Conservation (phyloP, 2,329 filamentous ascomycete genomes). For the Pestalotiopsis sp. region DNA sequence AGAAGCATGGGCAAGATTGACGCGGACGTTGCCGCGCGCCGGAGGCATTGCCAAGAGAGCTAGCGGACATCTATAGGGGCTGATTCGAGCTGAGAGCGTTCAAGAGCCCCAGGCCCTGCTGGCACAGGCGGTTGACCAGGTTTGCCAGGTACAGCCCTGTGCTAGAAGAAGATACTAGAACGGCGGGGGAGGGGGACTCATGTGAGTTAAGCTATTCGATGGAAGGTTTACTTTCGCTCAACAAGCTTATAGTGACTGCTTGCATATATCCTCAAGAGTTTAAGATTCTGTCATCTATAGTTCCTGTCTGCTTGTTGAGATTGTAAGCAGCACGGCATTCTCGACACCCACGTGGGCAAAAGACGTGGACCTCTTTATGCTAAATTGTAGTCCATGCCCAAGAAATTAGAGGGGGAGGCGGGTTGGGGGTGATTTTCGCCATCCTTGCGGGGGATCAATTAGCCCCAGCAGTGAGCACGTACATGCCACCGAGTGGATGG, state of each 20-base stretch:
- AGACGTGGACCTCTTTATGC: constrained; percentile 6
- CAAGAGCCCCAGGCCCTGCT: neutral
- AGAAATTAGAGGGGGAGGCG: constrained; percentile 11
- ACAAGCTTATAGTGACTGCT: neutral
- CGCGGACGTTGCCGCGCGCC: constrained; percentile 6
- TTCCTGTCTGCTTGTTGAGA: neutral
- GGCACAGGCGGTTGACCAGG: neutral
- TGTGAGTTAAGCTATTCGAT: neutral
- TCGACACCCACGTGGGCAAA: neutral
- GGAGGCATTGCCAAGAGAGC: neutral
- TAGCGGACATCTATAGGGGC: neutral
- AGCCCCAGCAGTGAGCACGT: neutral
- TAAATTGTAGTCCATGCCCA: constrained; percentile 8
- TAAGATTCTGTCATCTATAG: neutral
- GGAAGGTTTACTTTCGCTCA: neutral
- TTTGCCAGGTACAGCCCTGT: neutral
- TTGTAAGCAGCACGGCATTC: neutral
- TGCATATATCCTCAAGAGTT: neutral
- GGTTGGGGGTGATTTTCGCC: neutral
- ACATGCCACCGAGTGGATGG: neutral
- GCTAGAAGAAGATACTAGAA: too few species aligned
- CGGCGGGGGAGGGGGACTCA: neutral
- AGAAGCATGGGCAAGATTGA: neutral
- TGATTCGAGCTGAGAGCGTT: neutral
- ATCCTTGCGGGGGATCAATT: constrained; percentile 11